A percentile compares a stretch with the other conserved stretches of the same genome.
Conservation (phyloP, 2,329 filamentous ascomycete species). For the Rhynchosporium agropyri region DNA sequence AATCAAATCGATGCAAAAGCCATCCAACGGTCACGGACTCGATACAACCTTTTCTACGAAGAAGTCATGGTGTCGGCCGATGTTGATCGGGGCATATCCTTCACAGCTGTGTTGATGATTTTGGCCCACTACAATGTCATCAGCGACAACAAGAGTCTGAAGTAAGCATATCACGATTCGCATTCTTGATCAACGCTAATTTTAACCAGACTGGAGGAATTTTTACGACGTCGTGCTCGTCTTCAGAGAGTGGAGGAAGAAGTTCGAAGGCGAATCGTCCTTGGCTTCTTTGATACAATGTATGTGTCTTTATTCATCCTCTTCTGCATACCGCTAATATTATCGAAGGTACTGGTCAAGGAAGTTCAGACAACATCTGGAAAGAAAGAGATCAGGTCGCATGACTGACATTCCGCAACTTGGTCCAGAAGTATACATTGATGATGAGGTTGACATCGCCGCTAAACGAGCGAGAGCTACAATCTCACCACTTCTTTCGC, state of each 20-base stretch:
- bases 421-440: slow-evolving; percentile 85
- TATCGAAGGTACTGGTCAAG: slow-evolving; percentile 72
- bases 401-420: slow-evolving; percentile 80
- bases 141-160: slow-evolving; percentile 92
- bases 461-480: slow-evolving; percentile 28
- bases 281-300: slow-evolving; percentile 94
- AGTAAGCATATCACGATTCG: slow-evolving; percentile 50
- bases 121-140: slow-evolving; percentile 99
- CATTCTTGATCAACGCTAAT: slow-evolving; percentile 36
- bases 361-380: slow-evolving; percentile 74
- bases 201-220: slow-evolving; percentile 77
- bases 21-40: slow-evolving; percentile 73
- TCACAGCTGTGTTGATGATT: slow-evolving; percentile 91
- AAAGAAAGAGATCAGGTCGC: slow-evolving; percentile 71
- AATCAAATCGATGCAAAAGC: slow-evolving; percentile 71
- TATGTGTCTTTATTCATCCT: slow-evolving; percentile 47
- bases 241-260: slow-evolving; percentile 95
- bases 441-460: slow-evolving; percentile 63
- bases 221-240: slow-evolving; percentile 83
- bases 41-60: slow-evolving; percentile 95
- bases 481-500: slow-evolving; percentile 34
- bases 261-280: slow-evolving; percentile 83
- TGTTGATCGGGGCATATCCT: slow-evolving; percentile 84
- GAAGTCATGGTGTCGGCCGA: slow-evolving; percentile 94
- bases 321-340: slow-evolving; percentile 29